Conservation (phyloP, 202 grass and related monocot species). For the Brachypodium distachyon region DNA sequence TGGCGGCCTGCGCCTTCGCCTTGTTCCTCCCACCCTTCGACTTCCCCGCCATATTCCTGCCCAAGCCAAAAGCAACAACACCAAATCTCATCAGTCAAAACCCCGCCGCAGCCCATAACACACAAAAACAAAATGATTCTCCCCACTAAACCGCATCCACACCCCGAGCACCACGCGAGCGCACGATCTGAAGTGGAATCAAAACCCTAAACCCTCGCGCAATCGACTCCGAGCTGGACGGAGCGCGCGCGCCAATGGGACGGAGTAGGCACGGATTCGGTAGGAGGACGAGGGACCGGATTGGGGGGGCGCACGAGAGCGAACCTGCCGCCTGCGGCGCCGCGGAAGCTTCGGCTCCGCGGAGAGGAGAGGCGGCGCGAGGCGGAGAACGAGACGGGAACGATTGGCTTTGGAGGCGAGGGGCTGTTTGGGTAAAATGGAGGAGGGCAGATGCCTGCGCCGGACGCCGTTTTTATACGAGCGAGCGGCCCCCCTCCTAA, state of each 20-base stretch:
- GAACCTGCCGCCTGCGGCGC: conserved; percentile 26
- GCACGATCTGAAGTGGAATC: conserved; percentile 23
- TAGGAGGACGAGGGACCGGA: not conserved
- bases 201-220: conserved; percentile 51
- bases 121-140: not conserved
- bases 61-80: not conserved
- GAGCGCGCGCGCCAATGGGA: not conserved
- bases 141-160: not conserved
- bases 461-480: conserved; percentile 39
- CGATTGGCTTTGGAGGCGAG: conserved; percentile 32
- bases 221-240: not conserved
- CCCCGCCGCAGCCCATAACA: not conserved
- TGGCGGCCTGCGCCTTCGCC: conserved; percentile 29
- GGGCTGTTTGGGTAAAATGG: conserved; percentile 27
- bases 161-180: not conserved
- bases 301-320: not conserved
- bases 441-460: not conserved
- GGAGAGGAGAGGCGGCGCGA: conserved; percentile 32
- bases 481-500: not conserved
- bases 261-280: not conserved
- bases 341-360: conserved; percentile 34
- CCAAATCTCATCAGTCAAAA: conserved; percentile 17
- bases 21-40: conserved; percentile 78
- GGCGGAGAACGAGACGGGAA: conserved; percentile 10
- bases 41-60: conserved; percentile 87